Evolutionary conservation across 768 basidiomycete species (phyloP), one percentile per base, ranked within the genome.

Genomic region (Lanmaoa pseudosensibilis): DNA sequence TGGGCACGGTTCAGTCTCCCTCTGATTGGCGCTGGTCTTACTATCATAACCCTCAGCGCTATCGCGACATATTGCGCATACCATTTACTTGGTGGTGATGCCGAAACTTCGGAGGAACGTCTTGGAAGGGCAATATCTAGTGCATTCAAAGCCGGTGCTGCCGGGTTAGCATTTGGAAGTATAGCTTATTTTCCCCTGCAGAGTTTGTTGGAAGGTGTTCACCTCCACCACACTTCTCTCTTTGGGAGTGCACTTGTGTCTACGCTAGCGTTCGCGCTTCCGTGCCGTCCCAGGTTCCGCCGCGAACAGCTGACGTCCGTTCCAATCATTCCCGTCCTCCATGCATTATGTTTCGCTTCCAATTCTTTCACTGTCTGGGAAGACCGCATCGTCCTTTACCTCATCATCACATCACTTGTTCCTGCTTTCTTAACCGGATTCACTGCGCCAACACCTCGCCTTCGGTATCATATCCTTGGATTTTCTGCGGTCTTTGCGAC

Each of bases 281-380:
- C 74, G 2, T 78, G 78, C 25, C 71, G 73, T 23, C 75, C 77
- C 10, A 65, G 66, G 5, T 54, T 79, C 39, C 64, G 62, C 12
- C 47, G 62, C 34, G 62, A 73, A 38, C 38, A 69, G 19, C n/a
- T 69, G 25, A 65, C 67, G 23, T 48, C 74, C 19, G 56, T 72
- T 2, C 77, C 80, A 2, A 59, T 89, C 38, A 73, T 85, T 34
- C 79, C 88, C 52, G 54, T 84, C 54, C 75, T 93, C 3, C 94
- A 98, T 64, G 73, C 86, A 2, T 52, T 88, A 4, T 77, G 87
- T 8, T 96, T 96, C 73, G 82, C 88, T 16, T 96, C 94, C 25
- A 98, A 98, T 76, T 97, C 94, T 0, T 96, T 92, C 77, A 92
- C 91, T n/a, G 83, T 98, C 70, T 98, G 94, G 94, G 97, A 99